phyloP scores from a whole-genome alignment of 2,329 filamentous ascomycete genomes.

The Phyllachora maydis region DNA sequence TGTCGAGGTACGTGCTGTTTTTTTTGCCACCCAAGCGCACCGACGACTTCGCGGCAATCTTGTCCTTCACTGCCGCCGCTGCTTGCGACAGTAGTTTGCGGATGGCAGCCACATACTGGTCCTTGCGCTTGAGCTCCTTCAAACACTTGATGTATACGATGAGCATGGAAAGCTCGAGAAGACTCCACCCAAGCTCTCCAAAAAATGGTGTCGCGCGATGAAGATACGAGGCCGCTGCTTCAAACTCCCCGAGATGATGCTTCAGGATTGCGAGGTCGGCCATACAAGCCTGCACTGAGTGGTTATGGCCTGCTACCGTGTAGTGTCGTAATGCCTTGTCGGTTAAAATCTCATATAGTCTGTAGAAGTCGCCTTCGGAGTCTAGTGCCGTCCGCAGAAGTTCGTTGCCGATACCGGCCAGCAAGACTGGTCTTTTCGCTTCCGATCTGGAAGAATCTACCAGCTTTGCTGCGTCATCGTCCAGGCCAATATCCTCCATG shows the following conservation, averaged over 20 bases:
- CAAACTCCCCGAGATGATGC: slow-evolving; percentile 54
- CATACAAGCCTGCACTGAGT: slow-evolving; percentile 58
- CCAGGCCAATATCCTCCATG: slow-evolving; percentile 37
- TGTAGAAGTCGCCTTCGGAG: slow-evolving; percentile 42
- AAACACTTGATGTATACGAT: slow-evolving; percentile 73
- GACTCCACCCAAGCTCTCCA: slow-evolving; percentile 55
- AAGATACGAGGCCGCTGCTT: slow-evolving; percentile 57
- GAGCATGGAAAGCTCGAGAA: slow-evolving; percentile 65
- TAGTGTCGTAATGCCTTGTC: slow-evolving; percentile 71
- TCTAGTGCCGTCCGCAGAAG: slow-evolving; percentile 39
- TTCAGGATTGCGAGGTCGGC: slow-evolving; percentile 76
- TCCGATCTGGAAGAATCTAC: slow-evolving; percentile 9
- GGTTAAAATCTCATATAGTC: slow-evolving; percentile 56
- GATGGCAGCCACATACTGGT: slow-evolving; percentile 60
- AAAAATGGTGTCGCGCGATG: slow-evolving; percentile 62
- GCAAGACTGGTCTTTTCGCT: too few relatives aligned
- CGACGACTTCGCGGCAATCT: slow-evolving; percentile 16
- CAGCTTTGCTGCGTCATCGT: too few relatives aligned
- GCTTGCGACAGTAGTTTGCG: slow-evolving; percentile 55
- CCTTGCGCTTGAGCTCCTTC: slow-evolving; percentile 50
- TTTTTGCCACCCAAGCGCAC: slow-evolving; percentile 10
- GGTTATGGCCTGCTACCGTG: slow-evolving; percentile 54
- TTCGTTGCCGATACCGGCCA: slow-evolving; percentile 29
- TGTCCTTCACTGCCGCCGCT: slow-evolving; percentile 30
- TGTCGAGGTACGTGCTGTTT: slow-evolving; percentile 11